Evolutionary conservation across 805 yeast species (phyloP), one percentile per base, ranked within the genome.

Genomic region (Yamadazyma scolyti): DNA sequence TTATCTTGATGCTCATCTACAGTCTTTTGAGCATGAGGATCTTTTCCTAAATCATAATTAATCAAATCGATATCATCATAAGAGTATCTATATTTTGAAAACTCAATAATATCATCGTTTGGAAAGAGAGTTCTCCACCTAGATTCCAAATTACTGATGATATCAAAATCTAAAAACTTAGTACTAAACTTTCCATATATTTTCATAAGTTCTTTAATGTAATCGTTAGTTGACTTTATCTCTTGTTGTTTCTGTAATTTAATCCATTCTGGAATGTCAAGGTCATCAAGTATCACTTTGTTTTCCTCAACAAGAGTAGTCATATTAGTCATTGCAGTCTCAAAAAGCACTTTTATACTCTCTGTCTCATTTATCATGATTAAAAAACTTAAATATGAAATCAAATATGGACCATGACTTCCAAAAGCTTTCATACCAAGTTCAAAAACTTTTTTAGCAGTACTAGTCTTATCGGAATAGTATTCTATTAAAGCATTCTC

Each of bases 401-500:
- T 65, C 20, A 87, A 67, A 50, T 79, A 89, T 15, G 68, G 73
- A 4, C 82, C 81, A 40, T 77, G 64, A 10, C 58, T 72, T 9
- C 67, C 56, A 21, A 65, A 75, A 26, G 60, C 50, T 50, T 77
- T 84, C 62, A 85, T 62, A 6, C 94, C 97, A 25, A 85, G 56
- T 40, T 84, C 94, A 52, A 86, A 81, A 12, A 89, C 78, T 49
- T 80, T 80, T 30, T 72, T 63, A 0, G 96, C 89, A 26, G 84
- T 77, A 32, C 75, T 79, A 15, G 71, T 60, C 39, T 79, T 82
- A 37, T 75, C 79, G 37, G 80, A 68, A 44, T 75, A 77, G 44
- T 73, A 79, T 50, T 90, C 98, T 64, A 88, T 67, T 50, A 76
- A 64, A 1, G 97, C 96, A 47, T 83, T 82, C 37, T 85, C 90